phyloP scores from a whole-genome alignment of 2,329 filamentous ascomycete genomes.

The Monosporascus ibericus region DNA sequence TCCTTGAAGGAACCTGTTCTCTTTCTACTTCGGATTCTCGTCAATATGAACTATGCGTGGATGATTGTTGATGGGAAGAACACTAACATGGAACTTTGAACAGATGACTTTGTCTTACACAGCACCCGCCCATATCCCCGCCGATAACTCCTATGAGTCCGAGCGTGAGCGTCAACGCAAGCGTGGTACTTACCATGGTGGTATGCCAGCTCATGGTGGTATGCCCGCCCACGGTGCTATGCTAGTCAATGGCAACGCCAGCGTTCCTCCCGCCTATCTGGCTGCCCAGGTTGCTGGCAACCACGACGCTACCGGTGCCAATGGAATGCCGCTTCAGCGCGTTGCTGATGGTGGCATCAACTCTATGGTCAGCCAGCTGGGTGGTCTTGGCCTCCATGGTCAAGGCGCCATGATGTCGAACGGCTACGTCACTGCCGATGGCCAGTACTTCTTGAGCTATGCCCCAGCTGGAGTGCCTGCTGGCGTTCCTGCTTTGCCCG shows the following conservation, averaged over 20 bases:
- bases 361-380: conserved; percentile 23
- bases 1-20: neutral
- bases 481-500: conserved; percentile 16
- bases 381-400: conserved; percentile 28
- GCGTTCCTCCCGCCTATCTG: conserved; percentile 16
- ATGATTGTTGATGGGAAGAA: neutral
- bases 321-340: conserved; percentile 11
- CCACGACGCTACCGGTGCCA: conserved; percentile 16
- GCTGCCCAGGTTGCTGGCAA: conserved; percentile 13
- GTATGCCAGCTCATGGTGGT: conserved; percentile 7
- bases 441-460: conserved; percentile 23
- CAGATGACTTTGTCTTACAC: conserved; percentile 1
- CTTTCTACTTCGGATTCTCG: neutral
- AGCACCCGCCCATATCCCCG: neutral
- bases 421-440: conserved; percentile 26
- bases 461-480: conserved; percentile 13
- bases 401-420: conserved; percentile 21
- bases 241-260: conserved; percentile 11
- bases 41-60: neutral
- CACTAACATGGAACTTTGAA: neutral
- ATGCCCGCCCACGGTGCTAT: conserved; percentile 12
- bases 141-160: conserved; percentile 7
- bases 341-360: conserved; percentile 20
- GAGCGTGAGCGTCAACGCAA: conserved; percentile 19
- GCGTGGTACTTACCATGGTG: conserved; percentile 14